Evolutionary conservation across 2,329 filamentous ascomycete species (phyloP).

Genomic region (Setomelanomma holmii): DNA sequence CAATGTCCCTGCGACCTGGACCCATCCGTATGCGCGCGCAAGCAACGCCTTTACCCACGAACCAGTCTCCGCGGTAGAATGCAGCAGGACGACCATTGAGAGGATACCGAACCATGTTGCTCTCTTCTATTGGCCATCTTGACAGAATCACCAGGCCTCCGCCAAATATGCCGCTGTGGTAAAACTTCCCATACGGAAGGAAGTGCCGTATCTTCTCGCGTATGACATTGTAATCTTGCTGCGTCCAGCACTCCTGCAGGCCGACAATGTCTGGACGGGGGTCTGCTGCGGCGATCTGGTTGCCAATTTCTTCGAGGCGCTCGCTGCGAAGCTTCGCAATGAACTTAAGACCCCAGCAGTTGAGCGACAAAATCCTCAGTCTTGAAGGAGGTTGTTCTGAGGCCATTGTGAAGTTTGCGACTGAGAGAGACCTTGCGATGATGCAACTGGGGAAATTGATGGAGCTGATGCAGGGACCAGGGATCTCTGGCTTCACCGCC

Average conservation of each 20-base stretch:
- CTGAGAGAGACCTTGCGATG: slow-evolving; percentile 4
- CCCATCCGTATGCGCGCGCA: slow-evolving; percentile 80
- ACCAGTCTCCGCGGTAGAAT: slow-evolving; percentile 96
- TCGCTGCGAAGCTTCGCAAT: slow-evolving; percentile 79
- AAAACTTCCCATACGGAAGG: slow-evolving; percentile 92
- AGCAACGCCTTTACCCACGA: slow-evolving; percentile 91
- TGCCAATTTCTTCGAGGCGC: slow-evolving; percentile 84
- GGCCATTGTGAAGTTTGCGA: slow-evolving; percentile 24
- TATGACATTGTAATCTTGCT: slow-evolving; percentile 81
- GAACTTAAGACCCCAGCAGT: slow-evolving; percentile 96
- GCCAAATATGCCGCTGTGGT: slow-evolving; percentile 86
- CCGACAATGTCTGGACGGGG: slow-evolving; percentile 84
- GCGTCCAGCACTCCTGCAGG: slow-evolving; percentile 95
- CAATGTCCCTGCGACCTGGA: slow-evolving; percentile 66
- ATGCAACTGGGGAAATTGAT: slow-evolving; percentile 24
- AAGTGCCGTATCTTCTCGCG: slow-evolving; percentile 74
- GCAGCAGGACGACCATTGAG: slow-evolving; percentile 92
- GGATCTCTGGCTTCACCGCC: slow-evolving; percentile 13
- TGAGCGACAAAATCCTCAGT: slow-evolving; percentile 84
- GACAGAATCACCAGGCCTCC: slow-evolving; percentile 88
- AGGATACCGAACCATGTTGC: slow-evolving; percentile 84
- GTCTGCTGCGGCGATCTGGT: slow-evolving; percentile 71
- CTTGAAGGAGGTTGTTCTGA: slow-evolving; percentile 51
- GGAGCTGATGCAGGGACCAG: slow-evolving; percentile 20
- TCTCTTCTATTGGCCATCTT: slow-evolving; percentile 90